Conservation (phyloP, 768 basidiomycete genomes). For the Xerocomellus dryophilus region DNA sequence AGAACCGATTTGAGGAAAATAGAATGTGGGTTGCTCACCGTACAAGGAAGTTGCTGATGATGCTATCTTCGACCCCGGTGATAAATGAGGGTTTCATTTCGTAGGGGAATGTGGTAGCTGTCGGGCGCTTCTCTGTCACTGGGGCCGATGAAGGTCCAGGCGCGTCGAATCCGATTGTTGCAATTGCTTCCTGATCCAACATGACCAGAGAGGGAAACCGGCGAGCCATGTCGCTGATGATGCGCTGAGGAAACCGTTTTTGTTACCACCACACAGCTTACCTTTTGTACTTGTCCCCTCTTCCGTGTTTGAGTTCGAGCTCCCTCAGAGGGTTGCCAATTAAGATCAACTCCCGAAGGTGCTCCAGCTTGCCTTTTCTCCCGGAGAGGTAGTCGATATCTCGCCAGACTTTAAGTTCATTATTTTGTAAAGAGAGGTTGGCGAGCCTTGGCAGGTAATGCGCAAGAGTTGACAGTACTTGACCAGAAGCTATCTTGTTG, state of each 20-base stretch:
- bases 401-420: slow-evolving; percentile 63
- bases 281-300: slow-evolving; percentile 67
- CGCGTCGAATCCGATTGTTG: slow-evolving; percentile 74
- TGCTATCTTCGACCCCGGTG: slow-evolving; percentile 62
- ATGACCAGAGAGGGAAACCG: slow-evolving; percentile 81
- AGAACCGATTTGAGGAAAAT: neutral
- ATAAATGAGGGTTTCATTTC: slow-evolving; percentile 73
- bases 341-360: slow-evolving; percentile 70
- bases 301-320: slow-evolving; percentile 52
- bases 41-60: slow-evolving; percentile 76
- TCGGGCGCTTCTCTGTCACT: slow-evolving; percentile 40
- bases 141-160: slow-evolving; percentile 51
- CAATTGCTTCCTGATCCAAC: slow-evolving; percentile 78
- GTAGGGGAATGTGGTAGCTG: slow-evolving; percentile 72
- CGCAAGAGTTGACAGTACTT: slow-evolving; percentile 56
- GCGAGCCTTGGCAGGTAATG: slow-evolving; percentile 77
- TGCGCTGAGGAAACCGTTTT: neutral
- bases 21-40: slow-evolving; percentile 46
- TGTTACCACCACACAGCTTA: slow-evolving; percentile 32
- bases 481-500: slow-evolving; percentile 62
- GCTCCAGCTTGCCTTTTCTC: slow-evolving; percentile 52
- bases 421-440: slow-evolving; percentile 79
- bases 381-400: slow-evolving; percentile 68
- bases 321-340: slow-evolving; percentile 75
- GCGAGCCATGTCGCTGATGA: slow-evolving; percentile 67